Evolutionary conservation across 352 stramenopile genomes (phyloP).

Genomic region (Globisporangium irregulare): DNA sequence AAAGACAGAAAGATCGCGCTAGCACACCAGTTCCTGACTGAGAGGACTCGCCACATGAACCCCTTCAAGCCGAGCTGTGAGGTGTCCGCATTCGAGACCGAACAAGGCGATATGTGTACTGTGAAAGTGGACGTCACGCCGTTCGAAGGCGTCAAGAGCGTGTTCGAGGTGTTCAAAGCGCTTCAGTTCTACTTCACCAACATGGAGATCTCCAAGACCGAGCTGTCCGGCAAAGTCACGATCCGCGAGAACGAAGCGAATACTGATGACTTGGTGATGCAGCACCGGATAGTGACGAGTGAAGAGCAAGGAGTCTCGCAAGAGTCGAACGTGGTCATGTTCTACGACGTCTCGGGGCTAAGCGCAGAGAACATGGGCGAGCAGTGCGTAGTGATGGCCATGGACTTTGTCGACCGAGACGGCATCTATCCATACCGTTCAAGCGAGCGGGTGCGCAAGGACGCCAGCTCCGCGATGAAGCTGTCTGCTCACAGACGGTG

Average conservation of each 20-base stretch:
- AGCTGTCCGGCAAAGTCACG: conserved; percentile 16
- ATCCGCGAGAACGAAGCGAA: conserved; percentile 24
- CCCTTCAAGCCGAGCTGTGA: conserved; percentile 28
- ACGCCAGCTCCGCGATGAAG: conserved; percentile 18
- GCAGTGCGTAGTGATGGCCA: background rate
- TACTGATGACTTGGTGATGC: conserved; percentile 24
- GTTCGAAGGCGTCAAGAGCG: conserved; percentile 26
- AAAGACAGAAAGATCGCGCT: conserved; percentile 28
- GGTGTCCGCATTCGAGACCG: conserved; percentile 38
- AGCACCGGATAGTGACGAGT: conserved; percentile 10
- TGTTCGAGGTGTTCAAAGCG: conserved; percentile 38
- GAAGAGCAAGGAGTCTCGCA: background rate
- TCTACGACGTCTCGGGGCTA: conserved; percentile 15
- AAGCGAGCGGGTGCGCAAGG: conserved; percentile 19
- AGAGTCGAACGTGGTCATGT: conserved; percentile 12
- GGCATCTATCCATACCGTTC: conserved; percentile 16
- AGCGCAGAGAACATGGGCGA: background rate
- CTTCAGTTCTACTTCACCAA: conserved; percentile 41
- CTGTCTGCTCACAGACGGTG: background rate
- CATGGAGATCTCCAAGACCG: conserved; percentile 56
- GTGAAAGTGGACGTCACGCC: conserved; percentile 42
- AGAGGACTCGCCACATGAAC: conserved; percentile 26
- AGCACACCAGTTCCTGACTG: conserved; percentile 29
- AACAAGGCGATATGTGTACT: conserved; percentile 36
- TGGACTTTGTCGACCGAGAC: conserved; percentile 15